Evolutionary conservation across 192 early-diverging fungal genomes (phyloP), one percentile per base, ranked within the genome.

Genomic region (Coemansia sp.): DNA sequence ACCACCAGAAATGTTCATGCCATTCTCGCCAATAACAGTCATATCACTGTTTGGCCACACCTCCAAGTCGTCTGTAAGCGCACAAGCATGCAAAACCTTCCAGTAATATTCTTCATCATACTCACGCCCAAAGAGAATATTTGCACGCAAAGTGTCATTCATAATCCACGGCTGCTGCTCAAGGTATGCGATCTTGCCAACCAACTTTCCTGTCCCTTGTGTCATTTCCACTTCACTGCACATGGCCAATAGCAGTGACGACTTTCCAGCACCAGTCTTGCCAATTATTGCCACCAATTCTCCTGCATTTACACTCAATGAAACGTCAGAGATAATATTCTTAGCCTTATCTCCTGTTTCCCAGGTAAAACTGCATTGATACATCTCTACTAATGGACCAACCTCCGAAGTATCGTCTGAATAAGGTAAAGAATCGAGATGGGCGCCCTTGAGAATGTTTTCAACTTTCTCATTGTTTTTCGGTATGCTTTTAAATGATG

Each of bases 41-140:
- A 84, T 61, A 62, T 92, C 91, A 61, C 86, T 86, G 17, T 82
- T 78, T 27, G 87, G 73, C 73, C 92, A 77, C 21, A 85, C 25
- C 17, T 66, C 80, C 69, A 95, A 70, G 80, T 94, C 93, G 7
- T 86, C 82, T 37, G 74, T 81, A 14, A 93, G 68, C 0, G 88
- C 87, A 67, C 87, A 88, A 0, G 88, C 86, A 7, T 85, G 73
- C 4, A 94, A 62, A 37, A 89, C 84, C 27, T 86, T 84, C 59
- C 85, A 72, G 78, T 90, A 93, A 19, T 68, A 76, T 50, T 69
- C 61, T 17, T 68, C 66, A 45, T 96, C 86, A 45, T 80, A 89
- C 1, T 72, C 53, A 9, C 82, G 85, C 0, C 93, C 92, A 81
- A 96, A 94, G 29, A 93, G 44, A 79, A 96, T 89, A 65, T 96